Base-by-base conservation (phyloP, 2,329 filamentous ascomycete genomes). In the Orbilia oligospora region DNA sequence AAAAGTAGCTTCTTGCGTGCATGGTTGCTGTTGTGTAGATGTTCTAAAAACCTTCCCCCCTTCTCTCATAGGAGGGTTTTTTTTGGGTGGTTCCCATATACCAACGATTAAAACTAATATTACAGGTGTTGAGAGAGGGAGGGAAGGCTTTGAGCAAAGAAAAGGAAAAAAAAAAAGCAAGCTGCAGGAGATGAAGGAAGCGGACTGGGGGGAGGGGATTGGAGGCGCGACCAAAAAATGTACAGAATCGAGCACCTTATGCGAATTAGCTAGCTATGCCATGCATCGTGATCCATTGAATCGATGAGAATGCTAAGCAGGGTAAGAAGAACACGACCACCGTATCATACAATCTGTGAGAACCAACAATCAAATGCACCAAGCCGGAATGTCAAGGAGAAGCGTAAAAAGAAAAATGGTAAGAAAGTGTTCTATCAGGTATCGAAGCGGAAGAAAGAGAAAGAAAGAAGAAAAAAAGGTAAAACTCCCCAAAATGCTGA, bases 271-370 rank as follows among this genome's bases (percentile, higher is more conserved):
- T 5, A 9, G 14, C 8, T 58, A 64, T 53, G 67, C 48, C 44
- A 49, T 61, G 49, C 63, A 61, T 53, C 48, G 33, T 48, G 41
- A 72, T 33, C 48, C 56, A 65, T 65, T 27, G 55, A 22, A 64
- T 58, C 55, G 63, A 73, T 61, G 36, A 38, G 38, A 69, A 69
- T 53, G 46, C 46, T 24, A 10, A 38, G 53, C 53, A 30, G 27
- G 18, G 33, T 46, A 36, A 51, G 12, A 36, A 30, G 41, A n/a
- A 46, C 58, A 53, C 22, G 46, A 55, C 55, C 56, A 61, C 51
- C 27, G 16, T 77, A 77, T 77, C 73, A 49, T 73, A 80, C 67
- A 79, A 33, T 65, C 53, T 79, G 69, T 71, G 61, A 27, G 41
- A 70, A 70, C 53, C n/a, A 58, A 58, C 27, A 6, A 22, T 36